Percentiles rank a stretch among this genome's conserved stretches.
phyloP scores from a whole-genome alignment of 108 stramenopile genomes.

The Poteriospumella lacustris region DNA sequence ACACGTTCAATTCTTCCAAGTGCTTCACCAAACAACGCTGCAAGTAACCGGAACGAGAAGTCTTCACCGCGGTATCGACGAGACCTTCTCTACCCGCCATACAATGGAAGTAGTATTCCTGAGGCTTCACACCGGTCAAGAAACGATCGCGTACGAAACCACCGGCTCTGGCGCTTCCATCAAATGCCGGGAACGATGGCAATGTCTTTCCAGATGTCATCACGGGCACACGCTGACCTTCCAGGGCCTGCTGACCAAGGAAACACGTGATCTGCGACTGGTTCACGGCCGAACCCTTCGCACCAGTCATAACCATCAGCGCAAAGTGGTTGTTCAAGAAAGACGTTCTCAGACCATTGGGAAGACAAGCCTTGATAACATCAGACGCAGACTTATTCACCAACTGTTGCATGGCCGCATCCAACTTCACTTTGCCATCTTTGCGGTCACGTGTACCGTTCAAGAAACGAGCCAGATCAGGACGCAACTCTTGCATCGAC shows the following conservation, averaged over 20 bases:
- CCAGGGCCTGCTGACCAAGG: conserved; percentile 98
- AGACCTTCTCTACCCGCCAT: conserved; percentile 98
- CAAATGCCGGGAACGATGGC: conserved; percentile 92
- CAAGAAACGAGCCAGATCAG: conserved; percentile 6
- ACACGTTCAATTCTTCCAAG: conserved; percentile 85
- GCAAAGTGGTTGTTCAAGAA: conserved; percentile 94
- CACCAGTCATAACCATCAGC: conserved; percentile 95
- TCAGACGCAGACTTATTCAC: conserved; percentile 69
- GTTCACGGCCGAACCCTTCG: conserved; percentile 97
- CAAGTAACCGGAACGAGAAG: conserved; percentile 93
- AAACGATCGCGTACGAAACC: conserved; percentile 98
- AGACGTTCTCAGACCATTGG: conserved; percentile 85
- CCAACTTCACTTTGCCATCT: conserved; percentile 65
- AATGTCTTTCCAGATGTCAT: conserved; percentile 92
- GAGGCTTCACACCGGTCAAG: conserved; percentile 87
- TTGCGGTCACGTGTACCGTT: not conserved
- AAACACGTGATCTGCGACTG: conserved; percentile 96
- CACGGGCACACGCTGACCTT: conserved; percentile 96
- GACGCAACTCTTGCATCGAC: too few relatives aligned
- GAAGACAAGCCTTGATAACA: conserved; percentile 91
- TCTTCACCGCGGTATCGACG: conserved; percentile 90
- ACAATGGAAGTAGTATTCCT: conserved; percentile 99
- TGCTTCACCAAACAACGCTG: conserved; percentile 98
- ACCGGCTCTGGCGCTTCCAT: conserved; percentile 91
- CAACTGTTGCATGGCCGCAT: conserved; percentile 88